Base-by-base conservation (phyloP, 345 rosid genomes). In the Microthlaspi erraticum region DNA sequence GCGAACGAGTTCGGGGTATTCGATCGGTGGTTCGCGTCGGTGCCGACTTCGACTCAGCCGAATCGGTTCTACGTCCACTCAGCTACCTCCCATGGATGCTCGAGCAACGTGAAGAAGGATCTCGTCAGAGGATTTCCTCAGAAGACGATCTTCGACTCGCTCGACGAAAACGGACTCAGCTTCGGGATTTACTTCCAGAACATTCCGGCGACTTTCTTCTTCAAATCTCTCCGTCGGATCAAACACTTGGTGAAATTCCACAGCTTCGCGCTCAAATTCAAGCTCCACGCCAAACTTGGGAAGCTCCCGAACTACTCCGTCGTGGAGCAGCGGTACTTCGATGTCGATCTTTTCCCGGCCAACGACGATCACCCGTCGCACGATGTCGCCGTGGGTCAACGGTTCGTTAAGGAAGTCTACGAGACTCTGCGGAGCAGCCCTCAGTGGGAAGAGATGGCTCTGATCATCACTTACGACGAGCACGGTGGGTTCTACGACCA, bases 401-500 rank as follows among this genome's bases (percentile, higher is more conserved):
- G 58, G 79, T 91, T 94, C 49, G 88, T 94, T 76, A 94, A 91
- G 88, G 98, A 94, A 75, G 93, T 94, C 38, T 94, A 94, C 64
- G 98, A 94, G 84, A 91, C 80, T 45, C 73, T 94, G 64, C 74
- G 99, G 78, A 81, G 82, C 2, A 94, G 99, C 53, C 98, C 99
- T 8, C 99, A 94, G 88, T 94, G 99, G 98, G 79, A 92, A 2
- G 99, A 94, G 78, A 86, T 81, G 92, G 99, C 98, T 14, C 31
- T 94, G 72, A 29, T 91, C 79, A 89, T 94, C 7, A 94, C 99
- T 2, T 94, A 94, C 44, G 99, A 94, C 26, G 98, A 94, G 60
- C 99, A 91, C 10, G 99, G 99, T 2, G 99, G 99, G 38, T 91
- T 94, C 64, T 94, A 85, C n/a, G 99, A 94, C 59, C 99, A 94